Conservation (phyloP, 176 grass and related monocot species). For the Carex kokanica region DNA sequence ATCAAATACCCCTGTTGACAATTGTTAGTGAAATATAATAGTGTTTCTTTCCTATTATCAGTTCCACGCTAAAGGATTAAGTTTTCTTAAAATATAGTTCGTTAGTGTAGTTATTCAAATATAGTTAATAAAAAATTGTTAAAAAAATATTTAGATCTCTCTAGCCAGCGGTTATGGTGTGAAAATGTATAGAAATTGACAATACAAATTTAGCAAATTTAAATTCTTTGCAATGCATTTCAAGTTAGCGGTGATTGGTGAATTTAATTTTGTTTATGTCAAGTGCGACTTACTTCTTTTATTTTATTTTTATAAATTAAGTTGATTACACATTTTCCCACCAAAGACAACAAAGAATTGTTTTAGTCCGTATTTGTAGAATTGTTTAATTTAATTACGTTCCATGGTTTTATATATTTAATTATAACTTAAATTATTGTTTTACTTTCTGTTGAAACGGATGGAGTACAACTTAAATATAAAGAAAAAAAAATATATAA, state of each 20-base stretch:
- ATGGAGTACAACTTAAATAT: background rate
- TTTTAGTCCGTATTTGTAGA: no score
- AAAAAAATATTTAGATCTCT: background rate
- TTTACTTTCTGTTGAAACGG: background rate
- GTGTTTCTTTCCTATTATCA: background rate
- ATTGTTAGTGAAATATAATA: background rate
- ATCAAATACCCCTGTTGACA: background rate
- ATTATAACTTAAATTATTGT: background rate
- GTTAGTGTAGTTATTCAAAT: background rate
- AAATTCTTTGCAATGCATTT: background rate
- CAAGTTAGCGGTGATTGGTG: background rate
- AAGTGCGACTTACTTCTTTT: background rate
- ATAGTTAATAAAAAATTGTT: background rate
- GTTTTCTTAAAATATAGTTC: background rate
- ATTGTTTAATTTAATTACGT: slow-evolving; percentile 1
- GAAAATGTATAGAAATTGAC: background rate
- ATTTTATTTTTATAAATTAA: background rate
- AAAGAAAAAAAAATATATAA: background rate
- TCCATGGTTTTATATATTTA: background rate
- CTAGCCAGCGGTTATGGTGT: background rate
- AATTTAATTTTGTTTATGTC: background rate
- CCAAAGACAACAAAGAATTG: background rate
- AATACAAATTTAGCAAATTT: background rate
- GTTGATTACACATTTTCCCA: background rate
- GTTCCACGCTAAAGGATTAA: background rate